Conservation (phyloP, 306 rosid genomes). For the Citrullus amarus region DNA sequence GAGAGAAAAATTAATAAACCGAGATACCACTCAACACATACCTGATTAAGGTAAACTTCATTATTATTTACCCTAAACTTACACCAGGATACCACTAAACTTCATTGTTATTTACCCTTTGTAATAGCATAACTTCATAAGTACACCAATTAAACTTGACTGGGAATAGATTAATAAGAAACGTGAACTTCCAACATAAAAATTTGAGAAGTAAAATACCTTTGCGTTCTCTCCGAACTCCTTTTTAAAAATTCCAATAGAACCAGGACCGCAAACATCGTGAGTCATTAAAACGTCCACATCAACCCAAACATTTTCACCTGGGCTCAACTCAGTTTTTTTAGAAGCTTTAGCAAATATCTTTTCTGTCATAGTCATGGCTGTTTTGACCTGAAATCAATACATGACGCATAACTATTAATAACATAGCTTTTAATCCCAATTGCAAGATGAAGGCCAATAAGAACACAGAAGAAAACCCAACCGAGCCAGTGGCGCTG, state of each 20-base stretch:
- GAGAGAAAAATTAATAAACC: no score
- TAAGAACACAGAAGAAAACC: conserved; percentile 8
- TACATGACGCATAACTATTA: background rate
- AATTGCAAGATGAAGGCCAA: background rate
- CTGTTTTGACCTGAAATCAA: conserved; percentile 57
- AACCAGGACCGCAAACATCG: conserved; percentile 93
- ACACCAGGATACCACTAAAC: no score
- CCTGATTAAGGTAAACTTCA: no score
- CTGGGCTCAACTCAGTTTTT: conserved; percentile 57
- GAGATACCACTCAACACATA: no score
- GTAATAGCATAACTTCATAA: background rate
- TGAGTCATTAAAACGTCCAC: conserved; percentile 86
- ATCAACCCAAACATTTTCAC: conserved; percentile 84
- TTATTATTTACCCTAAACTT: no score
- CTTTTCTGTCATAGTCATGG: conserved; percentile 93
- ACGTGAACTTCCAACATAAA: background rate
- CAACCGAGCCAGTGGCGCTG: conserved; percentile 66
- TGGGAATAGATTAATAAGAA: background rate
- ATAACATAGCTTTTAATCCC: conserved; percentile 1
- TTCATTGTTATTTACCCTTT: background rate
- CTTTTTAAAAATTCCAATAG: conserved; percentile 83
- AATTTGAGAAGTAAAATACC: conserved; percentile 22
- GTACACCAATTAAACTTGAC: background rate
- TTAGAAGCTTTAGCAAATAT: conserved; percentile 73
- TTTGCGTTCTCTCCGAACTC: conserved; percentile 85